These are phyloP conservation scores for Ettlia oleoabundans DNA, from an alignment of 139 green algal genomes.

Conservation along the genomic window DNA sequence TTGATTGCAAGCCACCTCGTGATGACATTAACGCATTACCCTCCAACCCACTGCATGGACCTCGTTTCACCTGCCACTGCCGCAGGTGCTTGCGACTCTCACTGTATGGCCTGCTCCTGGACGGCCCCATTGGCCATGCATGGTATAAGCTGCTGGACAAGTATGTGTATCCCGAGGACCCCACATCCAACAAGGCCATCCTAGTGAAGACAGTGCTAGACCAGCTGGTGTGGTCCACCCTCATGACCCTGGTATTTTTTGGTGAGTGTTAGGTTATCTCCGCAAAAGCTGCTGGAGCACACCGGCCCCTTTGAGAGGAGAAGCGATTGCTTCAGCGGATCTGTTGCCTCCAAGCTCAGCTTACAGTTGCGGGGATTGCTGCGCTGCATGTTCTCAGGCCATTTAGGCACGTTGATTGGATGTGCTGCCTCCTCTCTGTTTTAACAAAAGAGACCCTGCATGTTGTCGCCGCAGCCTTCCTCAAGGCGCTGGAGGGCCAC, in stretches of 20 bases:
- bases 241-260: constrained; percentile 30
- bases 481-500: constrained; percentile 59
- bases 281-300: no score
- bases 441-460: no score
- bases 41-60: no score
- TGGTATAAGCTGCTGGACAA: constrained; percentile 64
- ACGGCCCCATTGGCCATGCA: constrained; percentile 53
- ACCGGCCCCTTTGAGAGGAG: no score
- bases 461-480: constrained; percentile 34
- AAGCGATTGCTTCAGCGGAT: no score
- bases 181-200: constrained; percentile 52
- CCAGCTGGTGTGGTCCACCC: constrained; percentile 57
- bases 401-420: not conserved
- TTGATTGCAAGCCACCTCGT: no score
- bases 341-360: no score
- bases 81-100: constrained; percentile 49
- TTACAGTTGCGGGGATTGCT: not conserved
- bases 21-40: no score
- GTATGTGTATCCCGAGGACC: constrained; percentile 49
- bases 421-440: not conserved
- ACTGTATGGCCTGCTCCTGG: constrained; percentile 61
- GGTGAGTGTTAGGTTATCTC: no score
- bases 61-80: no score
- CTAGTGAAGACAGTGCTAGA: constrained; percentile 64
- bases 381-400: not conserved